Evolutionary conservation across 2,329 filamentous ascomycete genomes (phyloP).

Genomic region (Fusarium sp.): DNA sequence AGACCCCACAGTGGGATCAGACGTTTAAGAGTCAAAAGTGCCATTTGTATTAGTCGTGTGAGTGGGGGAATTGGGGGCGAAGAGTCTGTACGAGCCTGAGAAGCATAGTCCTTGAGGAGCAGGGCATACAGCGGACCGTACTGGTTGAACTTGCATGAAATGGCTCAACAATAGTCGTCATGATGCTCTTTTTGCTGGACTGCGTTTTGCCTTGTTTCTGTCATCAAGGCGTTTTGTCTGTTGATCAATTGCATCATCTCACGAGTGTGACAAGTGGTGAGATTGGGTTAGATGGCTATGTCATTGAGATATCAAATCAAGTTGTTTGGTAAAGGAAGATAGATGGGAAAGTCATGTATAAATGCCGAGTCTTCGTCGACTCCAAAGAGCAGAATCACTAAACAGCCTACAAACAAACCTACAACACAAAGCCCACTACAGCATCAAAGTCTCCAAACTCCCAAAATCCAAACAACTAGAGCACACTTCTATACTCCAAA

Average conservation of each 20-base stretch:
- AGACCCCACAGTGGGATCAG: neutral
- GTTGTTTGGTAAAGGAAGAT: too few relatives aligned
- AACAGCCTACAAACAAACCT: too few relatives aligned
- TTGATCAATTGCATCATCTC: neutral
- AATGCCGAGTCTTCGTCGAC: too few relatives aligned
- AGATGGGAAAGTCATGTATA: too few relatives aligned
- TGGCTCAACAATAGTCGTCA: fast-evolving
- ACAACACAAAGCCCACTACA: fast-evolving
- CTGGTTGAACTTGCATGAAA: fast-evolving
- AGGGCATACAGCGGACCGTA: neutral
- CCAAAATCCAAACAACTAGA: fast-evolving
- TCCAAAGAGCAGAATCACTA: too few relatives aligned
- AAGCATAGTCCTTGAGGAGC: neutral
- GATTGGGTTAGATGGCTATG: fast-evolving
- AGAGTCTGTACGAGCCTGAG: fast-evolving
- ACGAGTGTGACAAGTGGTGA: fast-evolving
- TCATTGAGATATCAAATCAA: too few relatives aligned
- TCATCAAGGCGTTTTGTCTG: neutral
- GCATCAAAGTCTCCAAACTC: fast-evolving
- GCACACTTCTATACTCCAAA: fast-evolving
- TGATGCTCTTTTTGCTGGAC: fast-evolving
- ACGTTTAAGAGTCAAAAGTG: fast-evolving
- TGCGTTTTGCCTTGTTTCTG: fast-evolving
- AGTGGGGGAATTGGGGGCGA: neutral
- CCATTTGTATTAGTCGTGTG: neutral